Conservation (phyloP, 805 yeast genomes). For the Priceomyces fermenticarens region DNA sequence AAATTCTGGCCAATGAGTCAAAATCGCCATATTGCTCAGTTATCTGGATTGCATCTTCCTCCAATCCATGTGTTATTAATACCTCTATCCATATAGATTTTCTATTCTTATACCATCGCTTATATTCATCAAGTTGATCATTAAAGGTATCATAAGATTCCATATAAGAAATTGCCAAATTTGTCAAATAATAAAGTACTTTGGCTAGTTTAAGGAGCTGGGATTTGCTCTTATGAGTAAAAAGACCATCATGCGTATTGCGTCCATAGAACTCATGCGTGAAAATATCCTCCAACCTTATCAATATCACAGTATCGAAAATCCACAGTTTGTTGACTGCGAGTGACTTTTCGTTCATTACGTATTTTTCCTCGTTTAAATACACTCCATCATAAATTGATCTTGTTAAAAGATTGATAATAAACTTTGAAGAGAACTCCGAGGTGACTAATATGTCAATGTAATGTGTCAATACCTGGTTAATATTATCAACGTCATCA, state of each 20-base stretch:
- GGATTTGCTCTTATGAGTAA: conserved; percentile 13
- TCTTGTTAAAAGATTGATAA: conserved; percentile 21
- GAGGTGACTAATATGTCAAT: conserved; percentile 16
- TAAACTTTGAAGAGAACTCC: conserved; percentile 12
- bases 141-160: conserved; percentile 17
- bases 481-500: conserved; percentile 19
- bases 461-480: conserved; percentile 26
- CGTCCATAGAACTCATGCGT: conserved; percentile 18
- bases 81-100: conserved; percentile 56
- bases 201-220: conserved; percentile 24
- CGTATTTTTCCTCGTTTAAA: conserved; percentile 30
- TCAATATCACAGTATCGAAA: conserved; percentile 37
- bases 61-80: conserved; percentile 48
- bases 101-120: conserved; percentile 29
- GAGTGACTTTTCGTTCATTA: conserved; percentile 21
- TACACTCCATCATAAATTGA: conserved; percentile 31
- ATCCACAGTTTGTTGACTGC: conserved; percentile 45
- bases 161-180: conserved; percentile 35
- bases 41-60: conserved; percentile 54
- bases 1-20: conserved; percentile 54
- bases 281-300: conserved; percentile 40
- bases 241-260: conserved; percentile 8
- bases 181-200: conserved; percentile 33
- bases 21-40: conserved; percentile 68
- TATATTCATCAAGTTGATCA: conserved; percentile 24